Evolutionary conservation across 257 asterid species (phyloP).

Genomic region (Capsicum rhomboideum): DNA sequence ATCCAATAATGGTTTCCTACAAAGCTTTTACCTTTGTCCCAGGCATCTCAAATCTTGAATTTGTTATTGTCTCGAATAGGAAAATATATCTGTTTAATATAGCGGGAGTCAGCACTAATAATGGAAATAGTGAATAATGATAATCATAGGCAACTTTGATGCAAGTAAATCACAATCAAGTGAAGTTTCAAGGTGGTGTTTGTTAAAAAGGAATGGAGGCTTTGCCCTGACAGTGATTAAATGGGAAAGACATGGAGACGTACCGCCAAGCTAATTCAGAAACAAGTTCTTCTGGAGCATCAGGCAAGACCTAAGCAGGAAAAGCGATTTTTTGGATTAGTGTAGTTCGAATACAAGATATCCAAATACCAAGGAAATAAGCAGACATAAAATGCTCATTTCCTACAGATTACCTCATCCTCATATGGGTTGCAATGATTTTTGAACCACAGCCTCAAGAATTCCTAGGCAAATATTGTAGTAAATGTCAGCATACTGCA

Average conservation of each 20-base stretch:
- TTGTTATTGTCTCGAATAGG: slow-evolving; percentile 77
- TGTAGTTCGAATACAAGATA: not conserved
- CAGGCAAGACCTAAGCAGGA: slow-evolving; percentile 67
- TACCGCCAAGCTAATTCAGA: slow-evolving; percentile 94
- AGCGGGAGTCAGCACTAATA: not conserved
- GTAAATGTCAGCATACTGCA: slow-evolving; percentile 9
- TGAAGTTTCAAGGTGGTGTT: not conserved
- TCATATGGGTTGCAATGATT: slow-evolving; percentile 82
- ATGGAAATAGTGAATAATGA: not conserved
- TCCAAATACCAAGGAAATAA: not conserved
- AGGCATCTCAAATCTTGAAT: slow-evolving; percentile 54
- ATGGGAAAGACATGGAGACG: not conserved
- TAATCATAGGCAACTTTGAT: not conserved
- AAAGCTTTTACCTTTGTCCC: slow-evolving; percentile 34
- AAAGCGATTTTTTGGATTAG: not conserved
- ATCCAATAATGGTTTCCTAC: not conserved
- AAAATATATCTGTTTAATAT: slow-evolving; percentile 57
- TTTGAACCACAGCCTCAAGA: slow-evolving; percentile 94
- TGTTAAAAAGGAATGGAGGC: not conserved
- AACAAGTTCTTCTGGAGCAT: slow-evolving; percentile 83
- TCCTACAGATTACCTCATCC: slow-evolving; percentile 51
- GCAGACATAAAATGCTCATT: not conserved
- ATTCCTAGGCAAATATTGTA: slow-evolving; percentile 49
- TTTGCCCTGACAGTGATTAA: not conserved
- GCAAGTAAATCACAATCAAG: not conserved